Base-by-base conservation (phyloP, 441 rosid species). In the Jatropha podagrica region DNA sequence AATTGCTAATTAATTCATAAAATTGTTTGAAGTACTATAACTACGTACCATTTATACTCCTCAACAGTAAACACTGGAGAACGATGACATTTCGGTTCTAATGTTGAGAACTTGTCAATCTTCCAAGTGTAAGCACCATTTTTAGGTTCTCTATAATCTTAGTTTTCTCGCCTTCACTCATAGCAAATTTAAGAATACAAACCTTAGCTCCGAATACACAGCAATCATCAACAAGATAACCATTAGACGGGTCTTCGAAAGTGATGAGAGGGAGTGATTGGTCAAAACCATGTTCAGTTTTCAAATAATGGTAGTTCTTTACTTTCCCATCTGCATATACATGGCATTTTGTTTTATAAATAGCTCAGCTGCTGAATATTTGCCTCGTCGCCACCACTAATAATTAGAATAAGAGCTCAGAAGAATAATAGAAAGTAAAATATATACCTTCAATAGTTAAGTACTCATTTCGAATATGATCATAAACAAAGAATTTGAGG, bases 401-500 rank as follows among this genome's bases (percentile, higher is more conserved):
- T 32, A 32, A 32, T 32, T 32, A 32, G 32, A 32, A 32, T 1
- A 32, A 32, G 32, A 32, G 32, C 32, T 32, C 32, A 32, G 32
- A 32, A 32, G 32, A 32, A 32, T 32, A 32, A 42, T 42, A 42
- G 2, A 42, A 5, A 42, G 46, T 42, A 42, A 42, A 42, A 42
- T 42, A 55, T 23, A 0, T 0, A 73, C 69, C 62, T 23, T 63
- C 20, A 17, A 73, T 13, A 1, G 14, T 55, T n/a, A 65, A 41
- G 71, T 38, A 65, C 10, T 74, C 23, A 1, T 55, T 42, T 15
- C 18, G 65, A 27, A 66, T 66, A 5, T 42, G 71, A 48, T 82
- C 77, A 3, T 62, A 54, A 38, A 81, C 76, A 54, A 79, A 81
- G 7, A 84, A 69, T 7, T 55, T 78, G 65, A 69, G 56, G 13